Percentiles rank a stretch among this genome's conserved stretches.
Evolutionary conservation across 2,329 filamentous ascomycete species (phyloP).

Genomic region (Laburnicola sp.): DNA sequence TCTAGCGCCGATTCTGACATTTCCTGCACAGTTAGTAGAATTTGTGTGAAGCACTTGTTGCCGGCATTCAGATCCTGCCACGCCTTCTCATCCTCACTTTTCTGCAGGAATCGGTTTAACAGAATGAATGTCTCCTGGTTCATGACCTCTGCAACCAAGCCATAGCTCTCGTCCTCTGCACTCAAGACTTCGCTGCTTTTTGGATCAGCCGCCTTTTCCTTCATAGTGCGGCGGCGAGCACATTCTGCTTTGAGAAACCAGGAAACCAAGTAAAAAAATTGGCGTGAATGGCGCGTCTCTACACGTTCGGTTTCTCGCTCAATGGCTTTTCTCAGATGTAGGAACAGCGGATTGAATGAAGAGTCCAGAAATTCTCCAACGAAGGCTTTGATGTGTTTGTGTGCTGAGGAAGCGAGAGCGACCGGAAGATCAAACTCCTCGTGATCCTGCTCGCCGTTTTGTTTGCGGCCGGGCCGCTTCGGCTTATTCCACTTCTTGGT

Average conservation of each 20-base stretch:
- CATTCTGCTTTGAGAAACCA: slow-evolving; percentile 93
- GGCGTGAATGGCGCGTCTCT: slow-evolving; percentile 72
- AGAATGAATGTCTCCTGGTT: slow-evolving; percentile 95
- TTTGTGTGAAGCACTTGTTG: slow-evolving; percentile 94
- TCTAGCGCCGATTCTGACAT: slow-evolving; percentile 84
- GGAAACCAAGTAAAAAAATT: slow-evolving; percentile 88
- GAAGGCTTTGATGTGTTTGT: slow-evolving; percentile 75
- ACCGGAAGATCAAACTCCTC: slow-evolving; percentile 75
- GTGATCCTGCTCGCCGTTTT: slow-evolving; percentile 42
- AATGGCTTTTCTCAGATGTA: slow-evolving; percentile 82
- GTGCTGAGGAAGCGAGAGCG: slow-evolving; percentile 71
- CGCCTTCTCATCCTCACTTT: slow-evolving; percentile 76
- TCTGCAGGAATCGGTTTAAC: slow-evolving; percentile 80
- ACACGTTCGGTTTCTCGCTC: slow-evolving; percentile 86
- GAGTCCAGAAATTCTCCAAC: slow-evolving; percentile 94
- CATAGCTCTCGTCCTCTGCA: slow-evolving; percentile 71
- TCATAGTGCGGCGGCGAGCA: slow-evolving; percentile 61
- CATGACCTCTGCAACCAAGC: slow-evolving; percentile 82
- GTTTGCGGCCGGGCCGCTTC: slow-evolving; percentile 53
- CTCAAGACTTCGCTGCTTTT: slow-evolving; percentile 46
- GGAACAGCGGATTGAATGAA: slow-evolving; percentile 86
- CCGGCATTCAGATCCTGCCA: slow-evolving; percentile 86
- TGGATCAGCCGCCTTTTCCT: slow-evolving; percentile 58
- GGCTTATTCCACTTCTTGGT: slow-evolving; percentile 90
- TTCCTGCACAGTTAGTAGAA: slow-evolving; percentile 86